These are phyloP conservation scores for Thielaviopsis euricoi DNA, from an alignment of 2,329 filamentous ascomycete genomes.

Conservation along the genomic window DNA sequence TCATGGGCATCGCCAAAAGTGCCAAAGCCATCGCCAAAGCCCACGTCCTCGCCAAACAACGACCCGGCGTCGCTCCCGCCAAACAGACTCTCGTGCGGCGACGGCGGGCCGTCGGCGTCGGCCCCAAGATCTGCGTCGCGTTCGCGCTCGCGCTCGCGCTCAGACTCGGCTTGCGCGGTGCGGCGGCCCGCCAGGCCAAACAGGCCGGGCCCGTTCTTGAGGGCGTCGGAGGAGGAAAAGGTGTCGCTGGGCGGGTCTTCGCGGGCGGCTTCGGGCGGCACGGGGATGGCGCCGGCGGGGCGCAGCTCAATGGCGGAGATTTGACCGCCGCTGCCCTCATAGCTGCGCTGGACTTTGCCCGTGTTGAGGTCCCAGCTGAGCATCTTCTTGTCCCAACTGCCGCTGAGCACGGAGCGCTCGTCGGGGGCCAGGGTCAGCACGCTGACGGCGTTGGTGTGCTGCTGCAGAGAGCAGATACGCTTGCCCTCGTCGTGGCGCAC, in stretches of 20 bases:
- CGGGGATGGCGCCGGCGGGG: slow-evolving; percentile 55
- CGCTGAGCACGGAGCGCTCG: slow-evolving; percentile 74
- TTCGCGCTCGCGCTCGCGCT: slow-evolving; percentile 26
- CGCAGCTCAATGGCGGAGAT: slow-evolving; percentile 78
- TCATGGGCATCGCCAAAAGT: slow-evolving; percentile 42
- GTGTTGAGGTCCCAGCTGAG: slow-evolving; percentile 91
- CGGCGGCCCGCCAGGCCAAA: slow-evolving; percentile 19
- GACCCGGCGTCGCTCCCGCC: slow-evolving; percentile 65
- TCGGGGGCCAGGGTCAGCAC: slow-evolving; percentile 69
- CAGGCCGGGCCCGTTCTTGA: slow-evolving; percentile 1
- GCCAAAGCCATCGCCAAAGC: slow-evolving; percentile 46
- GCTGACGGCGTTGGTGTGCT: slow-evolving; percentile 83
- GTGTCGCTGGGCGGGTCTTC: slow-evolving; percentile 37
- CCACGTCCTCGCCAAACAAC: slow-evolving; percentile 63
- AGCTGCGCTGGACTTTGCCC: slow-evolving; percentile 58
- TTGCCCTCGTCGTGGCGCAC: slow-evolving; percentile 91
- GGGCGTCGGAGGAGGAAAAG: slow-evolving; percentile 50
- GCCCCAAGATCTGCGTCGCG: too few relatives aligned
- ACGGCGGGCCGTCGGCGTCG: slow-evolving; percentile 32
- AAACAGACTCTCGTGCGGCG: slow-evolving; percentile 66
- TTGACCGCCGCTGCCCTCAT: slow-evolving; percentile 63
- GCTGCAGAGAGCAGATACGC: slow-evolving; percentile 61
- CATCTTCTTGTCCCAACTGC: slow-evolving; percentile 91
- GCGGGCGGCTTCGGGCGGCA: slow-evolving; percentile 49
- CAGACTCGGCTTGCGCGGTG: slow-evolving; percentile 21